phyloP scores from a whole-genome alignment of 106 monocot species.

The Acanthochlamys bracteata region DNA sequence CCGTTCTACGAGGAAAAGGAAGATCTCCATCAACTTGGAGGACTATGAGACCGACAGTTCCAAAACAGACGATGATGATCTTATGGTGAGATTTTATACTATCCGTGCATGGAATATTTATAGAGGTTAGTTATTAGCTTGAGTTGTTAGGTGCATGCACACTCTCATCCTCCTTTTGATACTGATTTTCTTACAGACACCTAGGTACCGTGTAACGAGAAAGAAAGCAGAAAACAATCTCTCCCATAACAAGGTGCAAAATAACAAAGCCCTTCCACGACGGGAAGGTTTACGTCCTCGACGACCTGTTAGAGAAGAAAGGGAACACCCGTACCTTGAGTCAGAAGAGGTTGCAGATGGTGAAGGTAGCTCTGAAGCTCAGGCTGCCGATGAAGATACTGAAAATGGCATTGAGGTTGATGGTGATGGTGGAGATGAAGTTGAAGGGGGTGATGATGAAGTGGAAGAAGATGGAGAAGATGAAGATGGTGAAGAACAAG shows the following conservation, averaged over 20 bases:
- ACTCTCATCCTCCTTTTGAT: background rate
- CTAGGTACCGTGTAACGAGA: slow-evolving; percentile 61
- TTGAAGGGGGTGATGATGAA: slow-evolving; percentile 58
- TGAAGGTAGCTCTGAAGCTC: slow-evolving; percentile 65
- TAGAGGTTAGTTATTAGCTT: slow-evolving; percentile 29
- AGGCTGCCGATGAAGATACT: slow-evolving; percentile 43
- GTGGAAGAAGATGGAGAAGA: slow-evolving; percentile 73
- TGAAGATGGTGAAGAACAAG: slow-evolving; percentile 77
- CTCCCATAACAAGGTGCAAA: slow-evolving; percentile 32
- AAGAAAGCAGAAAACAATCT: slow-evolving; percentile 28
- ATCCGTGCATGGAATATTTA: slow-evolving; percentile 36
- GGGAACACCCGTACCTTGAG: slow-evolving; percentile 42
- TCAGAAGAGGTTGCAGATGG: slow-evolving; percentile 75
- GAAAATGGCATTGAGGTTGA: slow-evolving; percentile 43
- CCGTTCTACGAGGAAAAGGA: slow-evolving; percentile 93
- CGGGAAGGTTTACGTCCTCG: slow-evolving; percentile 90
- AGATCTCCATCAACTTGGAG: slow-evolving; percentile 68
- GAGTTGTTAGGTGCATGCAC: slow-evolving; percentile 13
- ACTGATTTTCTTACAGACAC: slow-evolving; percentile 36
- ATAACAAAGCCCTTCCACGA: slow-evolving; percentile 40
- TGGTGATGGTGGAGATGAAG: slow-evolving; percentile 52
- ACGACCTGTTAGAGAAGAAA: slow-evolving; percentile 32
- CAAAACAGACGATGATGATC: slow-evolving; percentile 75
- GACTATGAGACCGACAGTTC: slow-evolving; percentile 88
- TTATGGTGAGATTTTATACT: slow-evolving; percentile 85